A percentile compares a stretch with the other conserved stretches of the same genome.
phyloP scores from a whole-genome alignment of 306 rosid species.

The Benincasa hispida region DNA sequence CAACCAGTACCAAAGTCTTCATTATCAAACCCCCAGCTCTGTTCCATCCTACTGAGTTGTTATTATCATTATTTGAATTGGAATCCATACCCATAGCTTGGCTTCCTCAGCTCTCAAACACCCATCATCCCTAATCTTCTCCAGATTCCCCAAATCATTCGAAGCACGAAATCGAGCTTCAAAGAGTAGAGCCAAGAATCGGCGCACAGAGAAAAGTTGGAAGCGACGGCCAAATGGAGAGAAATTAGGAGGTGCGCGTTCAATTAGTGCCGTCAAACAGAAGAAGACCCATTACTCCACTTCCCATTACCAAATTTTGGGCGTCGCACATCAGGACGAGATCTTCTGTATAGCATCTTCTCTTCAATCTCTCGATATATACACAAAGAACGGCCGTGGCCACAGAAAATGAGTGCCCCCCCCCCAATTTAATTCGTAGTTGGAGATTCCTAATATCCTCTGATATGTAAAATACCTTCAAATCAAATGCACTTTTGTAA shows the following conservation, averaged over 20 bases:
- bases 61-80: background rate
- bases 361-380: background rate
- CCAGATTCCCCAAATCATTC: background rate
- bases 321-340: background rate
- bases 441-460: background rate
- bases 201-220: background rate
- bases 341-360: background rate
- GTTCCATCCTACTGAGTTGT: conserved; percentile 42
- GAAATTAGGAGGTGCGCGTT: background rate
- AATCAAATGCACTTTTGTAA: too few relatives aligned
- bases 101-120: background rate
- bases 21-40: conserved; percentile 55
- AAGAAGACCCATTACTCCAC: background rate
- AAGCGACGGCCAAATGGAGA: background rate
- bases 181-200: background rate
- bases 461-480: background rate
- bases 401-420: conserved; percentile 4
- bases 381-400: background rate
- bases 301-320: background rate
- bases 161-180: background rate
- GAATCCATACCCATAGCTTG: conserved; percentile 23
- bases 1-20: conserved; percentile 58
- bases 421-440: background rate
- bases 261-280: background rate
- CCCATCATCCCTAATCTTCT: background rate